Conservation (phyloP, 2,329 filamentous ascomycete genomes). For the Alternaria incomplexa region DNA sequence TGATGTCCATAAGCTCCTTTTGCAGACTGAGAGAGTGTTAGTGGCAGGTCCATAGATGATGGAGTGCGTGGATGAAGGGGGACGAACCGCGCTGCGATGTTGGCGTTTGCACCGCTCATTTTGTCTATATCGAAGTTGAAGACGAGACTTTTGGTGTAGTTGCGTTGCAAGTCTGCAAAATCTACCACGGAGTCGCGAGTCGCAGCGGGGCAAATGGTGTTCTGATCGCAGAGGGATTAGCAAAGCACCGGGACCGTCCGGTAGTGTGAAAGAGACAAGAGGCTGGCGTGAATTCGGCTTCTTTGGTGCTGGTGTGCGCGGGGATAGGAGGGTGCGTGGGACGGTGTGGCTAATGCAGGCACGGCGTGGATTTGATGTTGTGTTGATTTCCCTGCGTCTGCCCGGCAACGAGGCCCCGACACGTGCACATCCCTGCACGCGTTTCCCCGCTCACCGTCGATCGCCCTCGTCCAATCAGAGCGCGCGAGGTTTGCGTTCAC, state of each 20-base stretch:
- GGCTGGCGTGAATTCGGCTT: background rate
- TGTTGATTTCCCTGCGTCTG: slow-evolving; percentile 30
- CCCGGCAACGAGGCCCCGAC: slow-evolving; percentile 16
- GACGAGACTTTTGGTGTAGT: background rate
- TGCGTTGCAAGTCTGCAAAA: background rate
- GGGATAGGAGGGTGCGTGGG: background rate
- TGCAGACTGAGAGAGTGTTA: slow-evolving; percentile 70
- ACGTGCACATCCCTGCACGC: slow-evolving; percentile 19
- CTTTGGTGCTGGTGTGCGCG: background rate
- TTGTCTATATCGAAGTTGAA: background rate
- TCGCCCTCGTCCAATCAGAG: slow-evolving; percentile 19
- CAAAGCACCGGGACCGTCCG: background rate
- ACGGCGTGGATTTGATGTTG: slow-evolving; percentile 11
- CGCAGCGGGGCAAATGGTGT: background rate
- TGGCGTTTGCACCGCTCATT: slow-evolving; percentile 49
- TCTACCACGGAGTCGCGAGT: background rate
- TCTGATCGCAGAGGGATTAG: background rate
- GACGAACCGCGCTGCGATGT: slow-evolving; percentile 52
- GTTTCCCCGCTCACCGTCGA: slow-evolving; percentile 1
- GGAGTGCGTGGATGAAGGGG: too few relatives aligned
- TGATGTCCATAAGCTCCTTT: slow-evolving; percentile 97
- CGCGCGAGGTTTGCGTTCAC: slow-evolving; percentile 19
- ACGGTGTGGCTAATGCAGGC: background rate
- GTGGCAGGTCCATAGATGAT: background rate
- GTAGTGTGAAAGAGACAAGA: background rate